Conservation (phyloP, 176 grass and related monocot genomes). For the Musa beccarii region DNA sequence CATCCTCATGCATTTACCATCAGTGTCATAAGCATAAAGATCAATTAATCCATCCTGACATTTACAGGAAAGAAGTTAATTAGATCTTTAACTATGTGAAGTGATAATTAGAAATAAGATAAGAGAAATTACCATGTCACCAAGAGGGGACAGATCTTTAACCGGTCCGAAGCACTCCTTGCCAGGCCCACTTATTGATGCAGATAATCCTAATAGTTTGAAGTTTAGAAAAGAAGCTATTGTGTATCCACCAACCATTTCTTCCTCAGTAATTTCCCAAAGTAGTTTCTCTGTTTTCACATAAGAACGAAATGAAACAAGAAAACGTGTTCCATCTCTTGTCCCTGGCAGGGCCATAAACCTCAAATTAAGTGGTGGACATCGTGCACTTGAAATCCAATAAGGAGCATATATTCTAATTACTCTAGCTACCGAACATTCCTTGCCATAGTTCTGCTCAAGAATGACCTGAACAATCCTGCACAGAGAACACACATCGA, state of each 20-base stretch:
- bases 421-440: slow-evolving; percentile 55
- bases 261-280: slow-evolving; percentile 71
- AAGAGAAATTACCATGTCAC: slow-evolving; percentile 63
- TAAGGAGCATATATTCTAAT: slow-evolving; percentile 88
- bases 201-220: slow-evolving; percentile 58
- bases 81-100: slow-evolving; percentile 8
- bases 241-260: slow-evolving; percentile 86
- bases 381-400: slow-evolving; percentile 90
- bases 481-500: slow-evolving; percentile 20
- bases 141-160: slow-evolving; percentile 76
- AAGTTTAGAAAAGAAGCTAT: slow-evolving; percentile 82
- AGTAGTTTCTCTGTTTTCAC: slow-evolving; percentile 47
- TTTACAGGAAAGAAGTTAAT: slow-evolving; percentile 7
- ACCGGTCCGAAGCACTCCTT: slow-evolving; percentile 53
- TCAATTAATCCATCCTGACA: slow-evolving; percentile 77
- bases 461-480: slow-evolving; percentile 77
- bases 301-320: slow-evolving; percentile 26
- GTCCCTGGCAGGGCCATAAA: slow-evolving; percentile 55
- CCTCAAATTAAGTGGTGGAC: slow-evolving; percentile 57
- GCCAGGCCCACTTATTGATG: slow-evolving; percentile 43
- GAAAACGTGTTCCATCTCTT: slow-evolving; percentile 36
- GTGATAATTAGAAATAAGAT: background rate
- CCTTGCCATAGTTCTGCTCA: slow-evolving; percentile 87
- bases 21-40: slow-evolving; percentile 64
- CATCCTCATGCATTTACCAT: slow-evolving; percentile 60